phyloP scores from a whole-genome alignment of 2,329 filamentous ascomycete genomes.

The Fusarium sp. region DNA sequence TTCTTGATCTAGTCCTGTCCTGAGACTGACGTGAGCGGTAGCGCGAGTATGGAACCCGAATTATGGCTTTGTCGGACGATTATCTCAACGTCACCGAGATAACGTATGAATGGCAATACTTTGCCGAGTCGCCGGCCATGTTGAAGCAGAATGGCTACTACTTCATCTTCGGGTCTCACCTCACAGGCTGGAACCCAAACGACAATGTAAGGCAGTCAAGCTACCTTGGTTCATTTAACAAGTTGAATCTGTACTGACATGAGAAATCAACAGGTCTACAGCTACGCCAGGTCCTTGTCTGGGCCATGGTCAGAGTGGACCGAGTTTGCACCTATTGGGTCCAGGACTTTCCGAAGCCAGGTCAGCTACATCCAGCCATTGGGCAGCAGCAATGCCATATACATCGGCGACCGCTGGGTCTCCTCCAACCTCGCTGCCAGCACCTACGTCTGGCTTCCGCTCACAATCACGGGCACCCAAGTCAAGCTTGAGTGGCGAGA shows the following conservation, averaged over 20 bases:
- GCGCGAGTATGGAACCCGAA: constrained; percentile 66
- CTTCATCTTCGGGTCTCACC: constrained; percentile 70
- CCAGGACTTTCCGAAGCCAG: constrained; percentile 67
- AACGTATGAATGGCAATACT: constrained; percentile 61
- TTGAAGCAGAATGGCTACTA: constrained; percentile 68
- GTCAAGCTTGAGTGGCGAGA: constrained; percentile 62
- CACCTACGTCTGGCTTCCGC: constrained; percentile 72
- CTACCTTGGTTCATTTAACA: too few species aligned
- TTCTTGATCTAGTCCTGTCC: rapidly evolving
- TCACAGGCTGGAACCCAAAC: constrained; percentile 68
- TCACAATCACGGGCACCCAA: constrained; percentile 61
- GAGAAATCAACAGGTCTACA: constrained; percentile 53
- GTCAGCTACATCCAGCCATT: constrained; percentile 65
- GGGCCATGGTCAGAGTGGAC: constrained; percentile 70
- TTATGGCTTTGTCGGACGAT: constrained; percentile 64
- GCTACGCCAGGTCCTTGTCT: constrained; percentile 63
- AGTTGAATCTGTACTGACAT: constrained; percentile 1
- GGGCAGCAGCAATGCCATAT: constrained; percentile 57
- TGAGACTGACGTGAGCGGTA: constrained; percentile 31
- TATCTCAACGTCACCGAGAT: constrained; percentile 61
- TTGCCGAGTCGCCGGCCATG: constrained; percentile 70
- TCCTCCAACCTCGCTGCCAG: constrained; percentile 65
- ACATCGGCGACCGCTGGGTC: constrained; percentile 74
- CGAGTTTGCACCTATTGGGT: constrained; percentile 64
- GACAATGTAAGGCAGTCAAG: constrained; percentile 59